phyloP scores from a whole-genome alignment of 805 yeast genomes.

The Candida insectalens region DNA sequence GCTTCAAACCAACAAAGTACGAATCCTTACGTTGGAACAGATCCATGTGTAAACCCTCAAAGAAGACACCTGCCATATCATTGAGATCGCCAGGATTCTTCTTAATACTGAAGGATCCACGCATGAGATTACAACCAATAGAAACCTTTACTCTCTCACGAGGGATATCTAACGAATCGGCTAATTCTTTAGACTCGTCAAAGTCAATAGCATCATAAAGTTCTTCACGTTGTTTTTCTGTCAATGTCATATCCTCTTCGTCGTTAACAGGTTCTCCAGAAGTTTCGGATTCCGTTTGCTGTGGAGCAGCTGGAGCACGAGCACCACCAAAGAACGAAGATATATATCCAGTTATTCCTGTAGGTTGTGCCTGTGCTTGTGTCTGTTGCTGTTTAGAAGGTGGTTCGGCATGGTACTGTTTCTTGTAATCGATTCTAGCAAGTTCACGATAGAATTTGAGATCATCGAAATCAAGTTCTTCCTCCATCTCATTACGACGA shows the following conservation, averaged over 20 bases:
- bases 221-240: conserved; percentile 85
- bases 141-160: conserved; percentile 63
- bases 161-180: conserved; percentile 56
- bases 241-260: conserved; percentile 36
- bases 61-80: conserved; percentile 53
- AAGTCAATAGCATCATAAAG: conserved; percentile 89
- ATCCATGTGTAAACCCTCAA: conserved; percentile 72
- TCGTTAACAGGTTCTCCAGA: conserved; percentile 9
- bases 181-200: conserved; percentile 49
- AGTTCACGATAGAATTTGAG: conserved; percentile 77
- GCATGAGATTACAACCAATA: conserved; percentile 55
- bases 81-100: conserved; percentile 21
- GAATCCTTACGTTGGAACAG: conserved; percentile 76
- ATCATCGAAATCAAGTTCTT: conserved; percentile 59
- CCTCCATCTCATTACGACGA: conserved; percentile 45
- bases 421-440: conserved; percentile 57
- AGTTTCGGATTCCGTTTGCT: not conserved
- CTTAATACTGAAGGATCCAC: conserved; percentile 67
- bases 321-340: conserved; percentile 53
- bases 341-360: conserved; percentile 45
- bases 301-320: conserved; percentile 15
- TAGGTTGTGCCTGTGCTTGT: conserved; percentile 4
- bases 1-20: conserved; percentile 55
- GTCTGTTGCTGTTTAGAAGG: conserved; percentile 4
- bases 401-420: conserved; percentile 29